Percentiles rank a stretch among this genome's conserved stretches.
Conservation (phyloP, 768 basidiomycete genomes). For the Stropharia rugosoannulata region DNA sequence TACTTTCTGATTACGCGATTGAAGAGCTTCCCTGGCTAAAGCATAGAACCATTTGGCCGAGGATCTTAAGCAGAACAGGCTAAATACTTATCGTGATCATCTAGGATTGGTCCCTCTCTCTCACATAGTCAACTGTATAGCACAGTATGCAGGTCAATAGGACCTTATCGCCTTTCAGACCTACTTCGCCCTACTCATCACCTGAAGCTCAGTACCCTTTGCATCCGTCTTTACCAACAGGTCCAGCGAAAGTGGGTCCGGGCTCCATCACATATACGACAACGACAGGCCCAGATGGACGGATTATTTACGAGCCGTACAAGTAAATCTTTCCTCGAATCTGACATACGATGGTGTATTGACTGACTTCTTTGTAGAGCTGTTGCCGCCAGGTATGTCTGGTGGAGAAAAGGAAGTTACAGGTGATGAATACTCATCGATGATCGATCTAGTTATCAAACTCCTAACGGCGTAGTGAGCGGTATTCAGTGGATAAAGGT, state of each 20-base stretch:
- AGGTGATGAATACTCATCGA: conserved; percentile 19
- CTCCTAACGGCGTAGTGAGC: conserved; percentile 60
- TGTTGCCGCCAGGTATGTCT: conserved; percentile 66
- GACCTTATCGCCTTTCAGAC: conserved; percentile 25
- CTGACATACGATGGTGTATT: background rate
- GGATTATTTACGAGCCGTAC: conserved; percentile 68
- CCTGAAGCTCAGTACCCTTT: conserved; percentile 19
- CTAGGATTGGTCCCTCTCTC: background rate
- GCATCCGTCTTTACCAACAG: conserved; percentile 21
- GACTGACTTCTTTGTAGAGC: conserved; percentile 42
- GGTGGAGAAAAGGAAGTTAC: conserved; percentile 5
- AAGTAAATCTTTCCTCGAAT: conserved; percentile 47
- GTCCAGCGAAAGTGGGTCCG: conserved; percentile 50
- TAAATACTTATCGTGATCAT: no score
- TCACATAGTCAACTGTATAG: background rate
- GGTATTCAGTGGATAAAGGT: conserved; percentile 71
- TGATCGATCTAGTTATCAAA: conserved; percentile 60
- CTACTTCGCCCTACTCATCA: conserved; percentile 21
- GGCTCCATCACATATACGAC: conserved; percentile 79
- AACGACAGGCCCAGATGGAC: conserved; percentile 59
- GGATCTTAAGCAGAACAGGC: no score
- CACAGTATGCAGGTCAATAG: conserved; percentile 27
- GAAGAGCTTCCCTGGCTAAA: no score
- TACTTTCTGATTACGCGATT: no score
- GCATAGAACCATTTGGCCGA: no score